Evolutionary conservation across 257 asterid species (phyloP), one percentile per base, ranked within the genome.

Genomic region (Perilla frutescens): DNA sequence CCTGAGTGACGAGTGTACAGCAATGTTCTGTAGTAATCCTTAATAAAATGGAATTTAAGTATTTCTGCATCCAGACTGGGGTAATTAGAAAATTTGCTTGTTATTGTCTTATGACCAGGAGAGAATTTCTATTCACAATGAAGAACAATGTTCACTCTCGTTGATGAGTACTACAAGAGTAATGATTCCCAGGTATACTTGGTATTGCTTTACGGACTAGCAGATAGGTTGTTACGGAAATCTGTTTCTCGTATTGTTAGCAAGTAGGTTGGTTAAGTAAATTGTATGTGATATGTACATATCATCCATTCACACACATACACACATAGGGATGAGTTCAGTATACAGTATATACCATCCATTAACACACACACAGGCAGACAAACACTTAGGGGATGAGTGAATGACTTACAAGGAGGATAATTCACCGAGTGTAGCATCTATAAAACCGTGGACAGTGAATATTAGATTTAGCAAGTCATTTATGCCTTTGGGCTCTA

Each of bases 1-100:
- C 26, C 26, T 6, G 48, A n/a, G 41, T 31, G 26, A 20, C 26
- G 26, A 41, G 4, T 61, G 67, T 61, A 61, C 67, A 61, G 6
- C 67, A n/a, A 62, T 40, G 34, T 62, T 44, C 6, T 8, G 13
- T 54, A 14, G 37, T 37, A 68, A 53, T 59, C 12, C 53, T 54
- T 68, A 68, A 40, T 20, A 53, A 41, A 11, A 7, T 53, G 73
- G 9, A 68, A 8, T 37, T 68, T 39, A 36, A n/a, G 40, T 26
- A 43, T 39, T 68, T 39, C n/a, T 39, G 49, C n/a, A 34, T 34
- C 26, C 65, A 59, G 37, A 61, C 10, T 7, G 49, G 12, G 51
- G 36, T 15, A 40, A 9, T 14, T 36, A 62, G 14, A 39, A n/a
- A 43, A 43, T 6, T 7, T 43, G 68, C 34, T 14, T 62, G 36